Evolutionary conservation across 2,329 filamentous ascomycete species (phyloP).

Genomic region (Trichoderma arundinaceum): DNA sequence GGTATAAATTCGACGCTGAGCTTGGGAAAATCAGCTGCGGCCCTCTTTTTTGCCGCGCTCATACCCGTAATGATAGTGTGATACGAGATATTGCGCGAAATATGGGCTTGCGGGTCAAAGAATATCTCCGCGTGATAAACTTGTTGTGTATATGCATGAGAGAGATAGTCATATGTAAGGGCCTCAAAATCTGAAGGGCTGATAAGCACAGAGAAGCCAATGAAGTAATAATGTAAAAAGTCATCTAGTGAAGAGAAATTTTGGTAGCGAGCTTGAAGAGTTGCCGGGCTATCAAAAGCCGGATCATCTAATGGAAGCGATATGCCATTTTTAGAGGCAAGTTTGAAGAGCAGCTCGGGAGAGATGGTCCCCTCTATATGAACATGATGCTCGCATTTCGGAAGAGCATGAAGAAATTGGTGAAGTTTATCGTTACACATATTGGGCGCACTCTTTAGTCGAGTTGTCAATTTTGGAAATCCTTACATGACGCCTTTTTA

Average conservation of each 20-base stretch:
- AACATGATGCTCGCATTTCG: conserved; percentile 83
- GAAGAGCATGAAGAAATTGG: conserved; percentile 67
- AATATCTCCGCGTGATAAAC: conserved; percentile 78
- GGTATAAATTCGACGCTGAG: conserved; percentile 71
- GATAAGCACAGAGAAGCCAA: conserved; percentile 73
- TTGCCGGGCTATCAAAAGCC: conserved; percentile 64
- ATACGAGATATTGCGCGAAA: conserved; percentile 66
- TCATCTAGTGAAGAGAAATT: conserved; percentile 74
- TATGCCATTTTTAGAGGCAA: conserved; percentile 71
- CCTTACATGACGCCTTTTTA: background rate
- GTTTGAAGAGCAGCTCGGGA: conserved; percentile 70
- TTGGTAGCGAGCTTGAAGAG: conserved; percentile 68
- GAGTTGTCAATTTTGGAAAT: background rate
- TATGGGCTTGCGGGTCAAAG: conserved; percentile 81
- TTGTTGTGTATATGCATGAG: conserved; percentile 65
- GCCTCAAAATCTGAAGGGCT: conserved; percentile 71
- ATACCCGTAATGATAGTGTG: conserved; percentile 69
- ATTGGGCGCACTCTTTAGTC: background rate
- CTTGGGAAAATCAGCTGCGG: conserved; percentile 62
- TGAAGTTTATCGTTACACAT: conserved; percentile 62
- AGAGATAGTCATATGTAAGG: conserved; percentile 74
- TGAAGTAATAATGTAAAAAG: conserved; percentile 80
- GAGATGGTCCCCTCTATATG: conserved; percentile 79
- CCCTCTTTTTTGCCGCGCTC: conserved; percentile 62
- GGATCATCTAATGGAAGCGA: conserved; percentile 62